These are phyloP conservation scores for Aspergillus sp. DNA, from an alignment of 2,329 filamentous ascomycete genomes.

Conservation along the genomic window DNA sequence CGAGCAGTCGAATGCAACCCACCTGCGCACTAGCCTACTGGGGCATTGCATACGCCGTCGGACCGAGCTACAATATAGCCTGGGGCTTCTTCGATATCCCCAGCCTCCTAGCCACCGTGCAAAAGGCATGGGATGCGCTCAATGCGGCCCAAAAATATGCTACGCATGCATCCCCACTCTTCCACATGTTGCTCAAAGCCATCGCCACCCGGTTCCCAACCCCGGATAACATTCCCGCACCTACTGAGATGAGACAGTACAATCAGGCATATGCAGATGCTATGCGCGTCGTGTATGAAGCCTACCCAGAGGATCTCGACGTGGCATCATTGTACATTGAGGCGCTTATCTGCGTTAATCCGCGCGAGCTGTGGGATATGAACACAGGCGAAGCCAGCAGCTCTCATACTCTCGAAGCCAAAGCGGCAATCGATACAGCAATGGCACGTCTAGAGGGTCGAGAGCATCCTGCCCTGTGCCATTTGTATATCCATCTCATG, in stretches of 20 bases:
- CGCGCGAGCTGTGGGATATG: constrained; percentile 64
- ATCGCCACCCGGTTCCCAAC: constrained; percentile 20
- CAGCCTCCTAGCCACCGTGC: constrained; percentile 56
- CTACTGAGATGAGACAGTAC: constrained; percentile 51
- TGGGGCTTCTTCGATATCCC: constrained; percentile 68
- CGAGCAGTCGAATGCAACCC: constrained; percentile 32
- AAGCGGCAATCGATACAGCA: constrained; percentile 34
- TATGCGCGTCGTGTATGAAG: constrained; percentile 56
- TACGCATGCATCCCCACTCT: not conserved
- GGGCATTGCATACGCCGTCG: constrained; percentile 61
- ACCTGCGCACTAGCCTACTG: constrained; percentile 41
- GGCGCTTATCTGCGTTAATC: constrained; percentile 64
- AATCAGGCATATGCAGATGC: constrained; percentile 62
- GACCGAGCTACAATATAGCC: constrained; percentile 77
- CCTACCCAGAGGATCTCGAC: constrained; percentile 59
- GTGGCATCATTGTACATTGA: constrained; percentile 63
- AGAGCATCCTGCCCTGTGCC: constrained; percentile 67
- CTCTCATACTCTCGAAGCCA: constrained; percentile 57
- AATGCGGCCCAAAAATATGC: too few relatives aligned
- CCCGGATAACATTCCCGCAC: constrained; percentile 47
- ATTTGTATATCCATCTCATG: constrained; percentile 74
- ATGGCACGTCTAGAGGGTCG: constrained; percentile 41
- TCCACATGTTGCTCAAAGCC: too few relatives aligned
- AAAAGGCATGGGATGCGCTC: not conserved
- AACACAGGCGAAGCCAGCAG: constrained; percentile 57